These are phyloP conservation scores for Curvularia sp. DNA, from an alignment of 2,329 filamentous ascomycete genomes.

Conservation along the genomic window DNA sequence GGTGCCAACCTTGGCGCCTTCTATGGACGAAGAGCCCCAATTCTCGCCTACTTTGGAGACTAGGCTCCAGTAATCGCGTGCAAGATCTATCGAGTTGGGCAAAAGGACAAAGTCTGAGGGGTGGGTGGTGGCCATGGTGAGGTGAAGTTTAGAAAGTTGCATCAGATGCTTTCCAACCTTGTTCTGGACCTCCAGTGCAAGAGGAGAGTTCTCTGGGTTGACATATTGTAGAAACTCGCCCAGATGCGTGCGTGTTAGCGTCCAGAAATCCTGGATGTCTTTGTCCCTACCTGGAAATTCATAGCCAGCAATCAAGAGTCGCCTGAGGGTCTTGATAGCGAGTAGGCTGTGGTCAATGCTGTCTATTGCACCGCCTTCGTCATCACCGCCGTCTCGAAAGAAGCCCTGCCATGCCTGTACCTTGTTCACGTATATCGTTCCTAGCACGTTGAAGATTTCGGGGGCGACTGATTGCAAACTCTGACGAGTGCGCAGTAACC, in stretches of 20 bases:
- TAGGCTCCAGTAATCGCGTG: conserved; percentile 84
- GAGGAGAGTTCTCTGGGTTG: conserved; percentile 61
- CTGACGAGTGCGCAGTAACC: conserved; percentile 75
- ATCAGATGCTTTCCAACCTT: conserved; percentile 84
- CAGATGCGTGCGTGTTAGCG: conserved; percentile 74
- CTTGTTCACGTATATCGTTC: conserved; percentile 77
- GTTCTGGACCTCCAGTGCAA: conserved; percentile 60
- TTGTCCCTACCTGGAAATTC: conserved; percentile 81
- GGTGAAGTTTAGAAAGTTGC: conserved; percentile 89
- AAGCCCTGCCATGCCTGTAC: conserved; percentile 72
- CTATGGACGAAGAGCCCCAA: conserved; percentile 63
- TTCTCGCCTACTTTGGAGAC: conserved; percentile 77
- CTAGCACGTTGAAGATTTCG: conserved; percentile 81
- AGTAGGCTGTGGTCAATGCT: conserved; percentile 79
- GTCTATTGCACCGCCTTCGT: conserved; percentile 65
- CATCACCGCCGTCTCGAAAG: conserved; percentile 64
- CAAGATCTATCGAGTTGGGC: conserved; percentile 78
- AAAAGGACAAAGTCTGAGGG: conserved; percentile 83
- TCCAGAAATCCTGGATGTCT: conserved; percentile 82
- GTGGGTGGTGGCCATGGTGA: conserved; percentile 81
- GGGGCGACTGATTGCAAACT: conserved; percentile 80
- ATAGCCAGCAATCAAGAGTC: conserved; percentile 81
- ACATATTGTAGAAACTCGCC: conserved; percentile 74
- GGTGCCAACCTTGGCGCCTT: conserved; percentile 51
- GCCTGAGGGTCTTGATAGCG: conserved; percentile 78